Percentiles rank a stretch among this genome's conserved stretches.
phyloP scores from a whole-genome alignment of 257 asterid genomes.

The Primulina tabacum region DNA sequence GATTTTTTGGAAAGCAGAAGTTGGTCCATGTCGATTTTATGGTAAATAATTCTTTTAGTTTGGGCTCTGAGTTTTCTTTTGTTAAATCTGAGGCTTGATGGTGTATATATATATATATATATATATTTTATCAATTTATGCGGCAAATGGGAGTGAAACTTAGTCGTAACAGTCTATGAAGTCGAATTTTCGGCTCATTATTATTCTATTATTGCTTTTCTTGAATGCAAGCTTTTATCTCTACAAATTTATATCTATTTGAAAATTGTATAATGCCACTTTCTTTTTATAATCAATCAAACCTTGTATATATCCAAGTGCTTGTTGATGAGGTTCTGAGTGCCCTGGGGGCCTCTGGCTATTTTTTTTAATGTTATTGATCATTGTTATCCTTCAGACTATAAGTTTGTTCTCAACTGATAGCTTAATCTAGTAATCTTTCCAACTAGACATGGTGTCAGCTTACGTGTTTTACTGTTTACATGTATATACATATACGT shows the following conservation, averaged over 20 bases:
- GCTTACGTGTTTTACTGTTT: too few relatives aligned
- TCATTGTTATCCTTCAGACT: too few relatives aligned
- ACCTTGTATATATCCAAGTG: neutral
- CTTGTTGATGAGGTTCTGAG: neutral
- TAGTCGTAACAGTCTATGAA: too few relatives aligned
- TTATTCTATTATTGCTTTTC: neutral
- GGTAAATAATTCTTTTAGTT: neutral
- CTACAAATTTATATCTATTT: neutral
- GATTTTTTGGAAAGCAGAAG: neutral
- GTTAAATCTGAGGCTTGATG: neutral
- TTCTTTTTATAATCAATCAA: neutral
- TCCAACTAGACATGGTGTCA: too few relatives aligned
- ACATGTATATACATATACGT: too few relatives aligned
- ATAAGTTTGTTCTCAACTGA: too few relatives aligned
- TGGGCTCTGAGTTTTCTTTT: neutral
- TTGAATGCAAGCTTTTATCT: too few relatives aligned
- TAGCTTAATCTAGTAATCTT: too few relatives aligned
- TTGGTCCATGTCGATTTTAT: neutral
- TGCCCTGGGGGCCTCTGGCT: neutral
- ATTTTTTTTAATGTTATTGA: too few relatives aligned
- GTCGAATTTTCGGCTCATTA: neutral
- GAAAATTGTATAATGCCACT: neutral
- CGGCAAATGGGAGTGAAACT: neutral
- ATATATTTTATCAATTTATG: too few relatives aligned
- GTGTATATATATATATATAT: too few relatives aligned